phyloP scores from a whole-genome alignment of 2,329 filamentous ascomycete genomes.

The Hawksworthiomyces lignivorus region DNA sequence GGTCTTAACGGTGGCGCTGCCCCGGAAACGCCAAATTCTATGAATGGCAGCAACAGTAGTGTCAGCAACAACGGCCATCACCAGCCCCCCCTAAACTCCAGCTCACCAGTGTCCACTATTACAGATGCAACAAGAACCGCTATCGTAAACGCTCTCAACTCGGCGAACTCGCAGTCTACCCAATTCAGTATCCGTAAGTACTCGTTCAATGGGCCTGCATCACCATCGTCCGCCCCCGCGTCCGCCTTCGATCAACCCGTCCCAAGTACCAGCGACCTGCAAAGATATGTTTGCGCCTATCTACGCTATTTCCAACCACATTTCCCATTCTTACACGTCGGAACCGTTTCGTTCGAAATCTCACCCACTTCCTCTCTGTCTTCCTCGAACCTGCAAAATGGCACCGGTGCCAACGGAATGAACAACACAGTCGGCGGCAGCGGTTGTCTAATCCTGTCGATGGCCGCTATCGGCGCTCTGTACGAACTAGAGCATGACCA shows the following conservation, averaged over 20 bases:
- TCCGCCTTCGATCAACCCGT: slow-evolving; percentile 46
- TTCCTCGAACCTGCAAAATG: slow-evolving; percentile 47
- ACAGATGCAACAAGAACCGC: slow-evolving; percentile 56
- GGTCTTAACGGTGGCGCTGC: slow-evolving; percentile 47
- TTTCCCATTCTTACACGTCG: slow-evolving; percentile 86
- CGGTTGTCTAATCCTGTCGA: slow-evolving; percentile 78
- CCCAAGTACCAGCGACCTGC: slow-evolving; percentile 76
- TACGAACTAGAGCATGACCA: slow-evolving; percentile 78
- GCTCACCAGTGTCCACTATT: slow-evolving; percentile 55
- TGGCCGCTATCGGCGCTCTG: slow-evolving; percentile 66
- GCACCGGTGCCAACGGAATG: slow-evolving; percentile 26
- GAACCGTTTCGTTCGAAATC: slow-evolving; percentile 84
- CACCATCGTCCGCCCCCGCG: slow-evolving; percentile 46
- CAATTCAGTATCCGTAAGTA: slow-evolving; percentile 56
- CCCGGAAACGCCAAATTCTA: slow-evolving; percentile 66
- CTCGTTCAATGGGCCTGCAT: slow-evolving; percentile 48
- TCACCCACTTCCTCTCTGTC: slow-evolving; percentile 35
- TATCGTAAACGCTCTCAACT: slow-evolving; percentile 49
- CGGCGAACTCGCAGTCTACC: slow-evolving; percentile 39
- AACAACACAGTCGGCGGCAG: slow-evolving; percentile 54
- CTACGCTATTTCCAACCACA: slow-evolving; percentile 91
- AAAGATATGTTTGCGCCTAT: slow-evolving; percentile 85
- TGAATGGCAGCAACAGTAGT: slow-evolving; percentile 46
- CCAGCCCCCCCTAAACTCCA: slow-evolving; percentile 34
- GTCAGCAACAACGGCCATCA: slow-evolving; percentile 28